Evolutionary conservation across 2,329 filamentous ascomycete species (phyloP).

Genomic region (Talaromyces pinophilus): DNA sequence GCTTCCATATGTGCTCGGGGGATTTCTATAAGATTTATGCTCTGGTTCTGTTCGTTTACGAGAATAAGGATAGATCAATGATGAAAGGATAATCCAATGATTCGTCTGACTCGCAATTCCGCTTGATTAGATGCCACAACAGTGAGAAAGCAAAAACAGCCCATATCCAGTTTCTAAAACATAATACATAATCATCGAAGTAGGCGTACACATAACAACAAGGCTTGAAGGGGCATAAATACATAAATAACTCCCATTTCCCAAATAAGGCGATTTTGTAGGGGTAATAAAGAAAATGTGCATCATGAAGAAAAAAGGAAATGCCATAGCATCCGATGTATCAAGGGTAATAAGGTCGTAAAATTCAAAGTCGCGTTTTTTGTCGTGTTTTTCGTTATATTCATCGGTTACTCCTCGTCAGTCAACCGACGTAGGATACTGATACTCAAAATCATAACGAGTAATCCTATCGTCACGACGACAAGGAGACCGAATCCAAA

Average conservation of each 20-base stretch:
- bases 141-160: not conserved
- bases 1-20: not conserved
- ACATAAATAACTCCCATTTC: slow-evolving; percentile 4
- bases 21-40: not conserved
- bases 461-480: slow-evolving; percentile 87
- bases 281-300: slow-evolving; percentile 2
- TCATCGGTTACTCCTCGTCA: slow-evolving; percentile 38
- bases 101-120: not conserved
- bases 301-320: slow-evolving; percentile 3
- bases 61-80: not conserved
- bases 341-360: slow-evolving; percentile 1
- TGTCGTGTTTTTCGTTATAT: not conserved
- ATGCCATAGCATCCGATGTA: not conserved
- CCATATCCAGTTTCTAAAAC: slow-evolving; percentile 12
- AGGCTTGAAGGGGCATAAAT: not conserved
- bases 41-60: not conserved
- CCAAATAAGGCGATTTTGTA: slow-evolving; percentile 10
- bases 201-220: slow-evolving; percentile 5
- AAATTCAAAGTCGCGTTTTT: not conserved
- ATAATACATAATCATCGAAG: slow-evolving; percentile 17
- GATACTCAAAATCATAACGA: slow-evolving; percentile 97
- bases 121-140: not conserved
- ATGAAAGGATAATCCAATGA: not conserved
- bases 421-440: slow-evolving; percentile 67
- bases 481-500: slow-evolving; percentile 93